Base-by-base conservation (phyloP, 2,329 filamentous ascomycete species). In the Biscogniauxia sp. region DNA sequence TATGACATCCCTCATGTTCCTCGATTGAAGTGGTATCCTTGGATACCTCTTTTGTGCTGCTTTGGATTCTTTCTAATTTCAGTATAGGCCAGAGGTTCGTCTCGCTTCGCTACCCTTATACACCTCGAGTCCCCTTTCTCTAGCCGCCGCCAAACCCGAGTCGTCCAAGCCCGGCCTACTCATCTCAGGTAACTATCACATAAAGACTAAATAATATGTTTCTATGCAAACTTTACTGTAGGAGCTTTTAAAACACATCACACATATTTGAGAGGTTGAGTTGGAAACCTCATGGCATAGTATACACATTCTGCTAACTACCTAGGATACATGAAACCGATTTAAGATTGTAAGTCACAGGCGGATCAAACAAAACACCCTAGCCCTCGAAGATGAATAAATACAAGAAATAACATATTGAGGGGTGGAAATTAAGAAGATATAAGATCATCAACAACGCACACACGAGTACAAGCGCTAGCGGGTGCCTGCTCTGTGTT, bases 391-490 rank as follows among this genome's bases (percentile, higher is more conserved):
- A n/a, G 37, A 32, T n/a, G 6, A 45, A 45, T 17, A 45, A 45
- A n/a, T n/a, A 45, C 37, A 45, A 5, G 5, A 4, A 6, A 4
- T 6, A 45, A 45, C 37, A 45, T 13, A n/a, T 17, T 45, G 5
- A 2, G 20, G 17, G 9, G 53, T 19, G 7, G 13, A 11, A 15
- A 13, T n/a, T 45, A 51, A 53, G 61, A 32, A 53, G 59, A 2
- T 56, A 61, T 7, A 58, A 67, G 51, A 53, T 74, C 69, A 67
- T 74, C 75, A 58, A 76, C 66, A 41, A 71, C 79, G 61, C 71
- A 76, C 17, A 72, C 74, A 51, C 63, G 66, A 28, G 62, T 63
- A 66, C 70, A 76, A 17, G 20, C 60, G 17, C 55, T 58, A 1
- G 3, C 49, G 11, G 53, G 59, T n/a, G 59, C 54, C 53, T 66